Evolutionary conservation across 768 basidiomycete species (phyloP), one percentile per base, ranked within the genome.

Genomic region (Kwoniella dendrophila): DNA sequence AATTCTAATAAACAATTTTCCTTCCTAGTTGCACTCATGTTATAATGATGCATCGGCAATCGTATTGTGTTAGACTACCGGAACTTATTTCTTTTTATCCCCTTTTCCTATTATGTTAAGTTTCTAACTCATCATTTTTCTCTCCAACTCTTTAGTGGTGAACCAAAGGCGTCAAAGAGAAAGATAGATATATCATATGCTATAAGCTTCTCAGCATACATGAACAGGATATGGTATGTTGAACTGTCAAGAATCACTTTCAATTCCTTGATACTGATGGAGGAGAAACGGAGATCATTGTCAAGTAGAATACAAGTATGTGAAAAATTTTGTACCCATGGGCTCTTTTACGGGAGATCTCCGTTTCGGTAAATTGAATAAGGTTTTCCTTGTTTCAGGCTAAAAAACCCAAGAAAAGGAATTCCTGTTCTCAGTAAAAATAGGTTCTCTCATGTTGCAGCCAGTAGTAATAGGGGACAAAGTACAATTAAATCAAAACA

Each of bases 351-450:
- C 41, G n/a, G 20, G 11, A 43, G 41, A 43, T 43, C 41, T 43
- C 41, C 41, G 41, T 43, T 43, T 43, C 41, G 41, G 41, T 43
- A 43, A 8, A n/a, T n/a, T n/a, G 41, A 43, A 43, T 43, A 14
- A 43, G 18, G 20, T 11, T 43, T 43, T 43, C 20, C 41, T 43
- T 20, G 12, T 14, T 43, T n/a, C n/a, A n/a, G n/a, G n/a, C n/a
- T n/a, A n/a, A n/a, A n/a, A n/a, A n/a, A n/a, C n/a, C n/a, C n/a
- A n/a, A n/a, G n/a, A n/a, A n/a, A n/a, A n/a, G n/a, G 41, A 43
- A 43, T 43, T 43, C 5, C 41, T 43, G 11, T 43, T 14, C 6
- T 14, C 18, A 18, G 36, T 38, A 38, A 38, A 38, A 38, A 43
- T 36, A 8, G 34, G 34, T 8, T 36, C 34, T 36, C 16, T 36